Percentiles rank a stretch among this genome's conserved stretches.
phyloP scores from a whole-genome alignment of 805 yeast species.

The Kregervanrija pseudodelftensis region DNA sequence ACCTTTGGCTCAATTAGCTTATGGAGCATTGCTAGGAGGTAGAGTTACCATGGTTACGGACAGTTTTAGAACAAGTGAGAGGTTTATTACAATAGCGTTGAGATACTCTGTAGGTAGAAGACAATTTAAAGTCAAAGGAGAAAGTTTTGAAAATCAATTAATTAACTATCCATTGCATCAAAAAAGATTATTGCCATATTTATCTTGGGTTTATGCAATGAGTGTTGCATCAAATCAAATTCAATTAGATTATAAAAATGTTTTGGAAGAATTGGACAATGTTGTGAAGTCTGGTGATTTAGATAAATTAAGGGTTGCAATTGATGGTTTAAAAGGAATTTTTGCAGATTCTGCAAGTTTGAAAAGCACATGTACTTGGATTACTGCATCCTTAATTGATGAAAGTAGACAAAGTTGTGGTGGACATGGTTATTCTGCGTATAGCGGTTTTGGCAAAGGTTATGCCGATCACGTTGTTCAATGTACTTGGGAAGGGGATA shows the following conservation, averaged over 20 bases:
- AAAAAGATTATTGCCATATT: conserved; percentile 75
- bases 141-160: conserved; percentile 56
- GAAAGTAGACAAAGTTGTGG: conserved; percentile 93
- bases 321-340: conserved; percentile 63
- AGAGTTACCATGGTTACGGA: conserved; percentile 87
- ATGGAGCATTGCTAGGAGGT: conserved; percentile 82
- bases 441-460: conserved; percentile 84
- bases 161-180: conserved; percentile 88
- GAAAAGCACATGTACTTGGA: conserved; percentile 88
- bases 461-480: conserved; percentile 95
- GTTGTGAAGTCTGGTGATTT: conserved; percentile 44
- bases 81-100: conserved; percentile 76
- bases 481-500: conserved; percentile 98
- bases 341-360: conserved; percentile 82
- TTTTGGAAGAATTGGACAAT: conserved; percentile 47
- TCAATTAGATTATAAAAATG: conserved; percentile 40
- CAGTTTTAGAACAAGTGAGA: conserved; percentile 71
- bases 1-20: conserved; percentile 82
- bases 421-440: conserved; percentile 94
- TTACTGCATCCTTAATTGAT: conserved; percentile 70
- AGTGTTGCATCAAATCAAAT: conserved; percentile 64
- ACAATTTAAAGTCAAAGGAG: conserved; percentile 56
- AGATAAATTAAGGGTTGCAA: conserved; percentile 36
- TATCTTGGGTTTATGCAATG: conserved; percentile 73
- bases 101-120: conserved; percentile 87